Base-by-base conservation (phyloP, 805 yeast species). In the Pichia sporocuriosa region DNA sequence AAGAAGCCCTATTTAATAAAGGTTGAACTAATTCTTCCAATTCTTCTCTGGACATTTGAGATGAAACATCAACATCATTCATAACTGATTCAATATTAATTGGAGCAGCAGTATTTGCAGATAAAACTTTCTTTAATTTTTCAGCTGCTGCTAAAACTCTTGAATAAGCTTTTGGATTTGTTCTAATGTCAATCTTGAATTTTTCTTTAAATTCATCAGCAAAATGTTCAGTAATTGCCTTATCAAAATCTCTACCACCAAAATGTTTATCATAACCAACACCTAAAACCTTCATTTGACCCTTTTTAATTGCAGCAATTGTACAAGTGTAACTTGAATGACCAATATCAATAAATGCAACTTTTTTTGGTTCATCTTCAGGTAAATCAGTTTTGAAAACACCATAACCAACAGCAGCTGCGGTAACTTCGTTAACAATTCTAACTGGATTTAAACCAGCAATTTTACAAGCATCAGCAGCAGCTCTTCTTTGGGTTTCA, bases 381-480 rank as follows among this genome's bases (percentile, higher is more conserved):
- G 97, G 96, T 58, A 93, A 75, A 62, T 90, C 97, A 52, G 84
- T 77, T 78, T 93, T 89, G 83, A 93, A 93, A 47, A 93, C 96
- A 74, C 98, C 98, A 72, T 93, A 94, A 56, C 97, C 94, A 52
- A 93, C 96, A 58, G 97, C 97, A 48, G 98, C 98, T 47, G 98
- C 97, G 44, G 97, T 89, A 53, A 85, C 82, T 66, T 93, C 99
- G 67, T 93, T 93, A 56, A 93, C 95, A 51, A 93, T 80, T 77
- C 98, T 85, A 46, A 93, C 97, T 47, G 98, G 97, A 80, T 93
- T 93, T 61, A 93, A 76, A 50, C 96, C 96, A 46, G 98, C 97
- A 63, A 93, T 84, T 63, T 75, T 77, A 59, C 96, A 90, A 44
- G 98, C 96, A 63, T 93, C 97, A 47, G 87, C 75, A 52, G 93